Evolutionary conservation across 441 rosid species (phyloP), one percentile per base, ranked within the genome.

Genomic region (Gossypium laxum): DNA sequence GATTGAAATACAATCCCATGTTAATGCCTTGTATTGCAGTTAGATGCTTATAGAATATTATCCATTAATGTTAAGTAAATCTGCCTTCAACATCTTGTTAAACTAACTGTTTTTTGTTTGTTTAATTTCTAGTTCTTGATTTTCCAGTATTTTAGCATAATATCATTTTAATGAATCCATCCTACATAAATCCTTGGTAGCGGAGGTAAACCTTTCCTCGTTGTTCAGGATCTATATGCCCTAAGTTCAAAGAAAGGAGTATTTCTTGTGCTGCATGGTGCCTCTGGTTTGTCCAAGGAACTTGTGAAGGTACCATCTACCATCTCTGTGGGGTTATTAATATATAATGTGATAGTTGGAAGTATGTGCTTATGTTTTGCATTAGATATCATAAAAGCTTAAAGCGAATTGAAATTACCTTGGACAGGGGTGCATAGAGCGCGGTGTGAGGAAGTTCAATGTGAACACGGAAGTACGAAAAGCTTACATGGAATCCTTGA

Each of bases 391-490:
- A 8, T 21, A 50, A 50, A 70, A 43, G 56, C 51, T 21, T 50
- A 64, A 67, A 71, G 32, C 1, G 18, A 51, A 18, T 41, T 32
- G 4, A 38, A 56, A 77, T 50, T 63, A 59, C 72, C 6, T n/a
- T 67, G 71, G 1, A 60, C 85, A 93, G 95, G 91, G 76, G 11
- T 88, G 95, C 76, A 90, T 90, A 56, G 85, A 84, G 67, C 81
- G 77, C 14, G 97, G 98, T 1, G 89, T 93, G 77, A 89, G 88
- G 62, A 91, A 91, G 87, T 91, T 93, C 81, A 91, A 90, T 17
- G 97, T 93, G 59, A 91, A 93, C 85, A 93, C 98, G 0, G 98
- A 91, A 80, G 82, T 89, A 56, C 82, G 96, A 17, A 87, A 83
- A 74, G 97, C 96, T 4, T 94, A 88, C 82, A 79, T 86, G 89